Percentiles rank a stretch among this genome's conserved stretches.
These are phyloP conservation scores for Colletotrichum karsti DNA, from an alignment of 2,329 filamentous ascomycete species.

Conservation along the genomic window DNA sequence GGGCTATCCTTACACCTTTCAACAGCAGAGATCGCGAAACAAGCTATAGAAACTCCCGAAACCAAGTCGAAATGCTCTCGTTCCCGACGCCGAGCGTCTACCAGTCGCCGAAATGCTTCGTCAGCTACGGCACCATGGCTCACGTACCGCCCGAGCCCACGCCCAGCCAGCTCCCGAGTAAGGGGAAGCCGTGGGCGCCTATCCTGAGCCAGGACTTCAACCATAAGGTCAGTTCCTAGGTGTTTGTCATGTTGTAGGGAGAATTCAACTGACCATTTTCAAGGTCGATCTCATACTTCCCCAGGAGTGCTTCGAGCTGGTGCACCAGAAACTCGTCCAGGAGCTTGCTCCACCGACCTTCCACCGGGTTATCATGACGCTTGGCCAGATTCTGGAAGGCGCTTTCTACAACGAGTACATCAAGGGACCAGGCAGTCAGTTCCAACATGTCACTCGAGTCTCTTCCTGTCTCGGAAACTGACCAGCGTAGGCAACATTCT, in stretches of 20 bases:
- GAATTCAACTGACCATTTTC: background rate
- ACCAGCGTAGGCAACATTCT: conserved; percentile 72
- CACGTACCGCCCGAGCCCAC: conserved; percentile 64
- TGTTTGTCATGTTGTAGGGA: background rate
- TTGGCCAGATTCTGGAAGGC: conserved; percentile 75
- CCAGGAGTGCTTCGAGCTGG: conserved; percentile 62
- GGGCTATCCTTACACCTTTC: background rate
- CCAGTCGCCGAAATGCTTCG: conserved; percentile 74
- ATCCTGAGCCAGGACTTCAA: conserved; percentile 72
- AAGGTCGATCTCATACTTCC: conserved; percentile 80
- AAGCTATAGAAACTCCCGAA: too few species aligned
- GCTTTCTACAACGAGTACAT: conserved; percentile 88
- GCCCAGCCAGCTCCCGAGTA: conserved; percentile 73
- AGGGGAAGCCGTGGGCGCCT: conserved; percentile 79
- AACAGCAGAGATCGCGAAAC: too few species aligned
- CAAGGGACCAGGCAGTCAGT: conserved; percentile 69
- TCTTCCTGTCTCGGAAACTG: background rate
- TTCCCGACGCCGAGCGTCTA: conserved; percentile 56
- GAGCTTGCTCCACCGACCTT: conserved; percentile 56
- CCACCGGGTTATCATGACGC: conserved; percentile 75
- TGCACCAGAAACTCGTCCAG: conserved; percentile 61
- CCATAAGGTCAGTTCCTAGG: conserved; percentile 64
- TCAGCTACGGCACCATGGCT: conserved; percentile 73
- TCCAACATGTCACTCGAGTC: background rate
- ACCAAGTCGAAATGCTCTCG: conserved; percentile 60